Conservation (phyloP, 164 flowering plant genomes). For the Houttuynia cordata region DNA sequence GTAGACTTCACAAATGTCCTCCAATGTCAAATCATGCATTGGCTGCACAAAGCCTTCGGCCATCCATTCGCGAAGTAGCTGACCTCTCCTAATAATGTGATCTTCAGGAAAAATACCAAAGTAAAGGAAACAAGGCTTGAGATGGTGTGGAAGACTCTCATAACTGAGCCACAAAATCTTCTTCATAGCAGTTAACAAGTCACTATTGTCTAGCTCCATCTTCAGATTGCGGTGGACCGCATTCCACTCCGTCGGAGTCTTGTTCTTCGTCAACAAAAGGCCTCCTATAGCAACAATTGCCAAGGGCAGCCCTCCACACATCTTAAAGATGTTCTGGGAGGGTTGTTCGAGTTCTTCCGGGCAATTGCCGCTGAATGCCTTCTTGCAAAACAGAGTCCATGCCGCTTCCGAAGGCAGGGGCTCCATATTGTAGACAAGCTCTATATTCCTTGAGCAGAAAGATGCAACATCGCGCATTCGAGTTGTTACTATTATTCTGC, state of each 20-base stretch:
- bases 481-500: conserved; percentile 30
- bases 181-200: neutral
- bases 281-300: conserved; percentile 17
- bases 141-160: neutral
- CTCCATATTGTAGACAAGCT: neutral
- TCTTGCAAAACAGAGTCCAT: conserved; percentile 22
- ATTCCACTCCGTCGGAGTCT: conserved; percentile 9
- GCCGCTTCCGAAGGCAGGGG: conserved; percentile 13
- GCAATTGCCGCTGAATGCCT: conserved; percentile 11
- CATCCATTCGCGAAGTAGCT: neutral
- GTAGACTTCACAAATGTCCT: neutral
- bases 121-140: neutral
- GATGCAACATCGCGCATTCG: conserved; percentile 6
- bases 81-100: neutral
- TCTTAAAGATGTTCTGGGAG: conserved; percentile 5
- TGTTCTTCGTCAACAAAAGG: conserved; percentile 9
- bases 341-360: conserved; percentile 5
- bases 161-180: neutral
- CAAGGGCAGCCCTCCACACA: conserved; percentile 17
- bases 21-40: neutral
- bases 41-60: neutral
- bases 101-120: neutral
- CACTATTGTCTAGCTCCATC: conserved; percentile 7
- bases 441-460: neutral
- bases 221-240: conserved; percentile 5